Evolutionary conservation across 2,329 filamentous ascomycete genomes (phyloP), one percentile per base, ranked within the genome.

Genomic region (Neodidymelliopsis sp.): DNA sequence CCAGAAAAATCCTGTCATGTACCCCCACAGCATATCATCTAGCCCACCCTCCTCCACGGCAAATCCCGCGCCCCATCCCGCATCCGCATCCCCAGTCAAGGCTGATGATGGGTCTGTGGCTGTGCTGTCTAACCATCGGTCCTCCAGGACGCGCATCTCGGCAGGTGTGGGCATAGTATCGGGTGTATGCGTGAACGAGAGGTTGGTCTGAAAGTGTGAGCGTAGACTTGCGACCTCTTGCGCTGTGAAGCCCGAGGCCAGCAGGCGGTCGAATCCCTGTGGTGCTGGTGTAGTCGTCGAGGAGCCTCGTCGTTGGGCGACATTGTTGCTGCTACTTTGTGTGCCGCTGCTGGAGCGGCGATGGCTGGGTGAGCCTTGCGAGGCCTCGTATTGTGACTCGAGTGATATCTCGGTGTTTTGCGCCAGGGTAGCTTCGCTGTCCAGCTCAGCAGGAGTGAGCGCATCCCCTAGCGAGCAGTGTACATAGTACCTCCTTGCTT

Each of bases 1-100:
- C 84, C 93, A 97, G 71, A 99, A 89, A 78, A 97, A 99, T 0
- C 94, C 94, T 64, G 94, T 89, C 50, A 95, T 77, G 72, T 94
- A 90, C 4, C 92, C 94, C 75, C 87, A 89, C 49, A 97, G 80
- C 77, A 97, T 84, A 65, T 95, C 87, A 66, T 97, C 93, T 33
- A 96, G 77, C 9, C 89, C 81, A 0, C 83, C 85, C 35, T 80
- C 79, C 34, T 80, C 75, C 45, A 82, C 78, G 19, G 78, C 80
- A 27, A 81, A 79, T 3, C 79, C 77, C 19, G 78, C 77, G 24
- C 81, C 77, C 56, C 79, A 79, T 19, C 74, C 77, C 12, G 69
- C 65, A 30, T 73, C 72, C n/a, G 60, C 71, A 1, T 71, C 56
- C 54, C 70, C 42, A 74, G 57, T 42, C 35, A 66, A 33, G 74